Evolutionary conservation across 768 basidiomycete genomes (phyloP), one percentile per base, ranked within the genome.

Genomic region (Suillus plorans): DNA sequence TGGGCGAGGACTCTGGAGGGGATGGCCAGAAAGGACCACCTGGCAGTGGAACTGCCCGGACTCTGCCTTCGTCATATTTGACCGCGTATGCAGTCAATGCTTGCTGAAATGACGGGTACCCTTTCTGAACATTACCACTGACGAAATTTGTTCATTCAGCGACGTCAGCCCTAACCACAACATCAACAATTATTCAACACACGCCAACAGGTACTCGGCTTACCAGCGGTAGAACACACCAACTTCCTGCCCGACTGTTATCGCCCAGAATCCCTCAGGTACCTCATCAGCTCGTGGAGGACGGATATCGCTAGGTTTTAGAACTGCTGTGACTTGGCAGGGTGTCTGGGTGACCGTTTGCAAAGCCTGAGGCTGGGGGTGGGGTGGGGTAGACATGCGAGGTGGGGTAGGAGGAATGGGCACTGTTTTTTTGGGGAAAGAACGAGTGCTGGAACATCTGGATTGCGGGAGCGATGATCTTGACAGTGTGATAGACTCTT

Each of bases 191-290:
- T 12, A 47, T 20, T n/a, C n/a, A 47, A n/a, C 9, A 10, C n/a
- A n/a, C n/a, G 45, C n/a, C 45, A n/a, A n/a, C 45, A 47, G 9
- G n/a, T 47, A 47, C 45, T n/a, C 10, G 10, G n/a, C 22, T 9
- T 42, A 61, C 60, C 60, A 61, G 13, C 4, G 16, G 13, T 25
- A 61, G 12, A 61, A 47, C 5, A 47, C 45, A 20, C 60, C 60
- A 18, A 61, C 60, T 44, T 44, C 44, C 20, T 61, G 60, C 18
- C 60, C 44, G 4, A 61, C 44, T 31, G 16, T 61, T 13, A 61
- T 61, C 0, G 28, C 60, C 60, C 60, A 61, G 42, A 44, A 61
- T 12, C 60, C 60, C 28, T 39, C 44, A 7, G 60, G 44, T 41
- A 9, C n/a, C n/a, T 22, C 5, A 12, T 5, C n/a, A 5, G n/a